Evolutionary conservation across 768 basidiomycete species (phyloP).

Genomic region (Amylocystis lapponica): DNA sequence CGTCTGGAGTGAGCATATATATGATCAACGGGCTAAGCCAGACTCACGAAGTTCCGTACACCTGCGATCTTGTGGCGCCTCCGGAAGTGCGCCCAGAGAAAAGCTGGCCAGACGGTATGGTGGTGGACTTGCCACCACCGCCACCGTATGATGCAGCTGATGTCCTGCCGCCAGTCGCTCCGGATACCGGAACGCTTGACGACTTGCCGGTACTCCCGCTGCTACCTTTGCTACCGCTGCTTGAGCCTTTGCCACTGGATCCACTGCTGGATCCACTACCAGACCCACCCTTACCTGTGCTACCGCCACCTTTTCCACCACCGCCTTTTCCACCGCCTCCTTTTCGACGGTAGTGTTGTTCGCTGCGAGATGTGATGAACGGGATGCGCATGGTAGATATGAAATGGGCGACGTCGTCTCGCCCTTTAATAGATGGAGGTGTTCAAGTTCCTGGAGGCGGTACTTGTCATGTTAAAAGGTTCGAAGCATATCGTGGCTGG

Average conservation of each 20-base stretch:
- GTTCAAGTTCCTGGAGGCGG: too few species aligned
- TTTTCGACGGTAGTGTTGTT: slow-evolving; percentile 14
- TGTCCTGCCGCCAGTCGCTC: slow-evolving; percentile 16
- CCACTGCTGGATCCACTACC: slow-evolving; percentile 13
- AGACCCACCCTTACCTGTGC: slow-evolving; percentile 8
- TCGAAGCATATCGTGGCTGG: too few species aligned
- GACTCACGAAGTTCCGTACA: slow-evolving; percentile 7
- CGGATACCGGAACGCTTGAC: slow-evolving; percentile 14
- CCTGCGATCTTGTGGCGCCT: slow-evolving; percentile 39
- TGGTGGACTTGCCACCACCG: slow-evolving; percentile 18
- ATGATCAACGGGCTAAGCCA: too few species aligned
- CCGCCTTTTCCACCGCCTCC: slow-evolving; percentile 11
- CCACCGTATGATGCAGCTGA: slow-evolving; percentile 20
- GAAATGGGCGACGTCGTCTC: too few species aligned
- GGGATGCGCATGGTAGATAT: slow-evolving; percentile 17
- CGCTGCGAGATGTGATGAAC: slow-evolving; percentile 6
- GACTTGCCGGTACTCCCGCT: slow-evolving; percentile 5
- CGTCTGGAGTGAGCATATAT: not conserved
- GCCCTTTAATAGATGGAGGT: too few species aligned
- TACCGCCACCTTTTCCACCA: slow-evolving; percentile 13
- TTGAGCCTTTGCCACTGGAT: slow-evolving; percentile 6
- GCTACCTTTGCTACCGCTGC: slow-evolving; percentile 2
- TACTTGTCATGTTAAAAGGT: too few species aligned
- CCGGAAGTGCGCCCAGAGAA: slow-evolving; percentile 38
- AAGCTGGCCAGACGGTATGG: slow-evolving; percentile 22